Conservation (phyloP, 441 rosid genomes). For the Rhodomyrtus psidioides region DNA sequence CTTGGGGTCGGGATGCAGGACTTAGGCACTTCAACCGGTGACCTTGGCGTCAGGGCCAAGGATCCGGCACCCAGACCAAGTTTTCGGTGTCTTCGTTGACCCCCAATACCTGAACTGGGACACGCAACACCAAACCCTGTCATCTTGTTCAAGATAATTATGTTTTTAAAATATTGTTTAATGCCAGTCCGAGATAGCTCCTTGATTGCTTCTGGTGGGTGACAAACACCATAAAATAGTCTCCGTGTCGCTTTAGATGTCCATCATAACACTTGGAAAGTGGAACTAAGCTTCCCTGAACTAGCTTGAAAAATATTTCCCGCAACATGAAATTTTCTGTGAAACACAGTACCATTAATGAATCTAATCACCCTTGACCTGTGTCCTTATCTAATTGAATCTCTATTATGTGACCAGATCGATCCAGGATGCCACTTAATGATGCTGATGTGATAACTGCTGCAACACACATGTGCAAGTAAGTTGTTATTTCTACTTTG, state of each 20-base stretch:
- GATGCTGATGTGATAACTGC: conserved; percentile 66
- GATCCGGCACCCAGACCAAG: background rate
- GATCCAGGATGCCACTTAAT: conserved; percentile 66
- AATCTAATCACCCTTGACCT: background rate
- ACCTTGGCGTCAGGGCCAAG: background rate
- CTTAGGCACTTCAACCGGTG: background rate
- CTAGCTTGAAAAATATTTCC: background rate
- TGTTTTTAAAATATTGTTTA: background rate
- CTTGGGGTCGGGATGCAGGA: background rate
- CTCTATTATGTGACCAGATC: conserved; percentile 33
- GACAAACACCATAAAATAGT: background rate
- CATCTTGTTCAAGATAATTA: background rate
- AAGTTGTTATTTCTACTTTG: conserved; percentile 10
- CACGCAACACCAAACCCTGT: background rate
- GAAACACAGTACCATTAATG: background rate
- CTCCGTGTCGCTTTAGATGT: background rate
- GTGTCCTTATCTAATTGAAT: background rate
- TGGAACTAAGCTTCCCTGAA: background rate
- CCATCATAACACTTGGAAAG: background rate
- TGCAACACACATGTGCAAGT: conserved; percentile 76
- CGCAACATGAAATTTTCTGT: background rate
- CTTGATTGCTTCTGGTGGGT: background rate
- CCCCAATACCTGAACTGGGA: background rate
- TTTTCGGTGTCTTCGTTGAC: background rate
- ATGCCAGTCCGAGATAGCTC: background rate